Evolutionary conservation across 2,329 filamentous ascomycete genomes (phyloP).

Genomic region (Xylaria sp.): DNA sequence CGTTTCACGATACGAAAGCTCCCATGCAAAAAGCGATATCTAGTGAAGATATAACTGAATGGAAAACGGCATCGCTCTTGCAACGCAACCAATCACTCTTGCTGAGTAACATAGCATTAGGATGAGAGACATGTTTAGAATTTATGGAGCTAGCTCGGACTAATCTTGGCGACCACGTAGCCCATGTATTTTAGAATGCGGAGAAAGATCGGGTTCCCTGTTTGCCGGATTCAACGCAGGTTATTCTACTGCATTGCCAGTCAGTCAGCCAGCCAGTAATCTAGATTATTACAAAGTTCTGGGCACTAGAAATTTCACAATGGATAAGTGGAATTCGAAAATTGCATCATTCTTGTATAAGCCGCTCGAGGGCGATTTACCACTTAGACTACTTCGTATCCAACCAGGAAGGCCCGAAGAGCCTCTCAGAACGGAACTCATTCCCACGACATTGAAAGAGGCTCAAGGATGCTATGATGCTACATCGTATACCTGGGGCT

Average conservation of each 20-base stretch:
- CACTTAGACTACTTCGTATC: conserved; percentile 41
- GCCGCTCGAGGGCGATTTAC: conserved; percentile 33
- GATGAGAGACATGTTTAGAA: neutral
- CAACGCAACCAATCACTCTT: neutral
- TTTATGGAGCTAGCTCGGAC: neutral
- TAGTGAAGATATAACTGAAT: too few relatives aligned
- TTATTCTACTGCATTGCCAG: neutral
- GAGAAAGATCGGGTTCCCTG: conserved; percentile 2
- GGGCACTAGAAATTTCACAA: conserved; percentile 2
- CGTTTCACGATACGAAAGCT: too few relatives aligned
- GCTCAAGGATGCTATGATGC: conserved; percentile 39
- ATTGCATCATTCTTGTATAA: conserved; percentile 52
- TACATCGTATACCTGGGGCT: conserved; percentile 46
- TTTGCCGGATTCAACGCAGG: neutral
- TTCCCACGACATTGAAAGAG: conserved; percentile 40
- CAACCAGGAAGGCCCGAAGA: conserved; percentile 33
- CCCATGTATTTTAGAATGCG: neutral
- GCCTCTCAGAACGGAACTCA: conserved; percentile 38
- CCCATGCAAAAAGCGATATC: too few relatives aligned
- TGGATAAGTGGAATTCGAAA: conserved; percentile 43
- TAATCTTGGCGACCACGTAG: neutral
- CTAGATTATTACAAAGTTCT: neutral
- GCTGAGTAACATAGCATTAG: neutral
- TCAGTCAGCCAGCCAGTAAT: neutral
- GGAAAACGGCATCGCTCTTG: too few relatives aligned